Conservation (phyloP, 805 yeast species). For the Candida maesae region DNA sequence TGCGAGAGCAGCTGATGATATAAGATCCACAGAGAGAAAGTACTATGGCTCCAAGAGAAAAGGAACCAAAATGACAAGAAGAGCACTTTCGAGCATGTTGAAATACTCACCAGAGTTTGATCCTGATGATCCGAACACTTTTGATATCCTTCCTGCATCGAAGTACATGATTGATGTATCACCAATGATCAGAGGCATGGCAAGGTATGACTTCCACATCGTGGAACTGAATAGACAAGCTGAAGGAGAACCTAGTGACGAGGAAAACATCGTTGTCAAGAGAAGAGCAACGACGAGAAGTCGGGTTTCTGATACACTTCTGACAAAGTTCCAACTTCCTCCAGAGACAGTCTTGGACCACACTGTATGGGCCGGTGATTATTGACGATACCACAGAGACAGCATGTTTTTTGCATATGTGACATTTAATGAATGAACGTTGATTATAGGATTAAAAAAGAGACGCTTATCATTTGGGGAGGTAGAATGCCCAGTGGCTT, state of each 20-base stretch:
- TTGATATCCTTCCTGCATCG: constrained; percentile 12
- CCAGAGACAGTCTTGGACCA: background rate
- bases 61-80: constrained; percentile 16
- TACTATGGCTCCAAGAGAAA: constrained; percentile 16
- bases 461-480: too few species aligned
- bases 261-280: constrained; percentile 1
- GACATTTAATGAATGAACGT: background rate
- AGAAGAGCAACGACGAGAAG: constrained; percentile 2
- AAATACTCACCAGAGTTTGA: constrained; percentile 9
- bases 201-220: constrained; percentile 16
- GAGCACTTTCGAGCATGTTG: constrained; percentile 6
- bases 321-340: background rate
- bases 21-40: constrained; percentile 14
- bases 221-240: background rate
- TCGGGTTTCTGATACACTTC: background rate
- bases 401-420: background rate
- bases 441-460: too few species aligned
- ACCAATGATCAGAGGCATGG: constrained; percentile 24
- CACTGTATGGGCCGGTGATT: background rate
- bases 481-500: too few species aligned
- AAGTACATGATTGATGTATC: constrained; percentile 20
- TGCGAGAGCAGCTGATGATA: background rate
- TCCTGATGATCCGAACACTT: constrained; percentile 8
- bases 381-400: too few species aligned
- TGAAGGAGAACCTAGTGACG: background rate